A percentile compares a stretch with the other conserved stretches of the same genome.
Conservation (phyloP, 2,329 filamentous ascomycete species). For the Myriosclerotinia scirpicola region DNA sequence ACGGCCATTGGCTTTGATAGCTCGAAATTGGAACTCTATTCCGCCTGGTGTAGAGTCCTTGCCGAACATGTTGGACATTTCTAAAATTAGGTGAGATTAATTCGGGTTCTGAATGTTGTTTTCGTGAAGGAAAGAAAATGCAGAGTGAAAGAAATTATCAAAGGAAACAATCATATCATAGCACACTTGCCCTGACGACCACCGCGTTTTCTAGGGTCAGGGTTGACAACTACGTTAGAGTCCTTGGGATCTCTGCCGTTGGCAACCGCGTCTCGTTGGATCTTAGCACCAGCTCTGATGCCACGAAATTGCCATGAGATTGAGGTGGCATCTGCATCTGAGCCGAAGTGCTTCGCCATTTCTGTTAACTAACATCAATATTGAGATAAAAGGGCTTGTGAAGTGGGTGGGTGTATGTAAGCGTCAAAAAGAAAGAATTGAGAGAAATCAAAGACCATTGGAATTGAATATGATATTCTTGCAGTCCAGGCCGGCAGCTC, state of each 20-base stretch:
- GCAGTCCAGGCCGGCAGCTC: conserved; percentile 39
- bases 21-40: conserved; percentile 60
- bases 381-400: background rate
- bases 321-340: conserved; percentile 21
- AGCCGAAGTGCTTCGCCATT: conserved; percentile 25
- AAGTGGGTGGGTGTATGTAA: background rate
- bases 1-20: conserved; percentile 55
- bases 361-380: conserved; percentile 26
- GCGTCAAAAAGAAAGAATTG: background rate
- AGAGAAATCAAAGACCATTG: background rate
- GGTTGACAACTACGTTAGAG: conserved; percentile 20
- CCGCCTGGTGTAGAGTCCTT: conserved; percentile 56
- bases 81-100: conserved; percentile 7
- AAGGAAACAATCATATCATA: background rate
- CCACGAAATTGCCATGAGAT: conserved; percentile 58
- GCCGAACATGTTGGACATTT: conserved; percentile 46
- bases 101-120: background rate
- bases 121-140: background rate
- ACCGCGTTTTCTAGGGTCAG: conserved; percentile 5
- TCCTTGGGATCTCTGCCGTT: conserved; percentile 22
- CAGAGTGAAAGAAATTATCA: background rate
- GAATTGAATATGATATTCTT: conserved; percentile 24
- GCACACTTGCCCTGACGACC: conserved; percentile 7
- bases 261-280: conserved; percentile 46
- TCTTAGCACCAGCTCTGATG: conserved; percentile 54